Evolutionary conservation across 129 eudicot genomes (phyloP).

Genomic region (Flaveria robusta): DNA sequence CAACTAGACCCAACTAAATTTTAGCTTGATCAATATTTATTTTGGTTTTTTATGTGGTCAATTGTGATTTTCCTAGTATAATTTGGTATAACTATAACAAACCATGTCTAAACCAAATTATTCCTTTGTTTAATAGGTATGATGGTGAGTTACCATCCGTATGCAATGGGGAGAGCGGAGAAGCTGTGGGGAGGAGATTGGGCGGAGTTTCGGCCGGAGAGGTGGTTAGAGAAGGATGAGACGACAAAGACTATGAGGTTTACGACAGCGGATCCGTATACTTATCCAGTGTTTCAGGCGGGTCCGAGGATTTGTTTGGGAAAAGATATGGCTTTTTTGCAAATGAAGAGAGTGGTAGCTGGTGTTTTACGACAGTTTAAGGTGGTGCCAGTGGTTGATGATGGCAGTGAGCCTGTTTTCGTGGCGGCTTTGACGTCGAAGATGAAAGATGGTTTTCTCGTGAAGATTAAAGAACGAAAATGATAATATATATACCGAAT

Average conservation of each 20-base stretch:
- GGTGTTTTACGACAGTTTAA: constrained; percentile 44
- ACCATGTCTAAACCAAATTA: background rate
- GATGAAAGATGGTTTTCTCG: constrained; percentile 57
- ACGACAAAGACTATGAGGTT: constrained; percentile 32
- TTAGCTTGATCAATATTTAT: no score
- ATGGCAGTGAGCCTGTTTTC: constrained; percentile 40
- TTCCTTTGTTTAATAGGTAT: background rate
- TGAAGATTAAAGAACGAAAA: constrained; percentile 44
- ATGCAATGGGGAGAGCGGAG: constrained; percentile 76
- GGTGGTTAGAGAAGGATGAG: constrained; percentile 59
- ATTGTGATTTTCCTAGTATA: no score
- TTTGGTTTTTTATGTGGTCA: no score
- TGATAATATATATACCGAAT: background rate
- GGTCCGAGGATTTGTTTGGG: constrained; percentile 81
- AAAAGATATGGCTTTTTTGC: constrained; percentile 71
- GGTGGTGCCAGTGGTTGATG: constrained; percentile 51
- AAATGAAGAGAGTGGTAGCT: constrained; percentile 62
- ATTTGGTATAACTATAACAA: no score
- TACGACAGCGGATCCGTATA: constrained; percentile 38
- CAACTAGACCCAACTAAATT: no score
- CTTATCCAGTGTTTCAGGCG: constrained; percentile 70
- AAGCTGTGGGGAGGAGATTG: constrained; percentile 56
- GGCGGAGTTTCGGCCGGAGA: constrained; percentile 52
- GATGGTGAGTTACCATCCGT: constrained; percentile 49
- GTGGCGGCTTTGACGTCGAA: constrained; percentile 40